Base-by-base conservation (phyloP, 345 rosid species). In the Aegle marmelos region DNA sequence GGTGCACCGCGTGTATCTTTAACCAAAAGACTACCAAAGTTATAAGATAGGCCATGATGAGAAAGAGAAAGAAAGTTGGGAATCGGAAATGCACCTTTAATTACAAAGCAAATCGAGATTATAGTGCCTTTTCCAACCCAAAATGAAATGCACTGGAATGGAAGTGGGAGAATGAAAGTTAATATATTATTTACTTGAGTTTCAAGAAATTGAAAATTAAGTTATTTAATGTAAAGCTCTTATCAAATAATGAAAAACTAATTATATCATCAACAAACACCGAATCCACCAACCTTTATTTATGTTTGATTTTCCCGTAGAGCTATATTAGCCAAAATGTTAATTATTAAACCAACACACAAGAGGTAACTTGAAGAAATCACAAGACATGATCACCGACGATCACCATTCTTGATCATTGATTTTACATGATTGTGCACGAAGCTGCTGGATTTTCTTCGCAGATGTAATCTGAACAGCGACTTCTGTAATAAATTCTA, bases 361-460 rank as follows among this genome's bases (percentile, higher is more conserved):
- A 2, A 13, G 50, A 45, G 50, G 50, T 5, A 45, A 45, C 50
- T 45, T 3, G 50, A 45, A 11, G 5, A 45, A 45, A 45, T 45
- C 13, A 45, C 3, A 13, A 16, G 5, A 13, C 50, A 45, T 45
- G 50, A 45, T 45, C 50, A 13, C 17, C 13, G 50, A 45, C 50
- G 16, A 45, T 45, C 50, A 45, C 50, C 50, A 11, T 45, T 45
- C 50, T 3, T 45, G 50, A 45, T 45, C 50, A 4, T 45, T 45
- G 4, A 45, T 34, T 88, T 88, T 78, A 90, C 92, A 89, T 91
- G 81, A 90, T 79, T 45, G 80, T 79, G 84, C 97, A 93, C 14
- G 68, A 79, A 0, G 61, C 56, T 6, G 76, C 77, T 9, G 89
- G 83, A 80, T 87, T 86, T 5, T 90, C 97, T 63, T 93, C 91